These are phyloP conservation scores for Heterobasidion parviporum DNA, from an alignment of 1,284 basidiomycete genomes.

Conservation along the genomic window DNA sequence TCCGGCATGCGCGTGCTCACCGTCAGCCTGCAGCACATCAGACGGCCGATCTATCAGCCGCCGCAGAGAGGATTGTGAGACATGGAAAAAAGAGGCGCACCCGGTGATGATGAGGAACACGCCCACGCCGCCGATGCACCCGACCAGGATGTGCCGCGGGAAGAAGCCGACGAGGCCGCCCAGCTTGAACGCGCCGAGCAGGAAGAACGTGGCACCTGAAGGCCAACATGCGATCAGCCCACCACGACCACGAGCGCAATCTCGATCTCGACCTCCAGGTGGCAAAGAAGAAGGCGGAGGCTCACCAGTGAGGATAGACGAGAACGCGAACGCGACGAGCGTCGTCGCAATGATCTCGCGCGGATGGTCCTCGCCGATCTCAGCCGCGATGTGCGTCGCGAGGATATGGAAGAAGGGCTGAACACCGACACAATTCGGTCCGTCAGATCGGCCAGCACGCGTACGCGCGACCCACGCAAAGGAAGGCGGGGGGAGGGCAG, in stretches of 20 bases:
- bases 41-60: background rate
- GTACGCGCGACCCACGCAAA: background rate
- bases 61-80: background rate
- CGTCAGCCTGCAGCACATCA: constrained; percentile 45
- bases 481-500: background rate
- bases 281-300: background rate
- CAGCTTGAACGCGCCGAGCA: constrained; percentile 78
- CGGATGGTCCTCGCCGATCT: constrained; percentile 68
- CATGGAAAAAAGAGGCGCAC: constrained; percentile 24
- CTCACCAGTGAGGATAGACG: constrained; percentile 84
- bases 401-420: constrained; percentile 95
- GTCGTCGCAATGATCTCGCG: constrained; percentile 83
- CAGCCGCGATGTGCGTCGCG: constrained; percentile 65
- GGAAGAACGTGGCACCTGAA: constrained; percentile 74
- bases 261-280: background rate
- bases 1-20: constrained; percentile 82
- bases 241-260: background rate
- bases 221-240: background rate
- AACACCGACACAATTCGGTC: too few relatives aligned
- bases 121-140: constrained; percentile 95
- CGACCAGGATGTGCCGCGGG: constrained; percentile 91
- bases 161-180: constrained; percentile 93
- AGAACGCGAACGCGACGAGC: constrained; percentile 83
- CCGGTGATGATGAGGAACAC: constrained; percentile 88
- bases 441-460: background rate